Evolutionary conservation across 1,284 basidiomycete species (phyloP).

Genomic region (Ganoderma resinaceum): DNA sequence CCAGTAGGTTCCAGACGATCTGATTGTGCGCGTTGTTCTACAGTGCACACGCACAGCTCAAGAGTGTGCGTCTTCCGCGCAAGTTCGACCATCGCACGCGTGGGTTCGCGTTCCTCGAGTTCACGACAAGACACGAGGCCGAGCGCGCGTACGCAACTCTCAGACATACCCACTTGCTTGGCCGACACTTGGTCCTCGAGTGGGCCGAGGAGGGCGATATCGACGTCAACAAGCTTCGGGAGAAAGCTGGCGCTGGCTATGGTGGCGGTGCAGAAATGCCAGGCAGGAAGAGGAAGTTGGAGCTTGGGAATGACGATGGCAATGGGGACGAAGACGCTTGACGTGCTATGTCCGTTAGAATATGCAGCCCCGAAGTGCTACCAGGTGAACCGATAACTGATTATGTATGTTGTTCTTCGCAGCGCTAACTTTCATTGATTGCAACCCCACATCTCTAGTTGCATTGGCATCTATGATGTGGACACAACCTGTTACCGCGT

Average conservation of each 20-base stretch:
- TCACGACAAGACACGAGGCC: slow-evolving; percentile 86
- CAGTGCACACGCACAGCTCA: slow-evolving; percentile 90
- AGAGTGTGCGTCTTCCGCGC: slow-evolving; percentile 88
- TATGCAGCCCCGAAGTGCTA: not conserved
- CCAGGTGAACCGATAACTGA: not conserved
- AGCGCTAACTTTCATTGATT: not conserved
- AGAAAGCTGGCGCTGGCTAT: slow-evolving; percentile 81
- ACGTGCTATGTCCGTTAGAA: not conserved
- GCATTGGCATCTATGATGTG: too few relatives aligned
- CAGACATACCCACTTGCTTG: slow-evolving; percentile 94
- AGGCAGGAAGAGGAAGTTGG: slow-evolving; percentile 74
- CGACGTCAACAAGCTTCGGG: slow-evolving; percentile 77
- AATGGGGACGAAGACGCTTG: slow-evolving; percentile 29
- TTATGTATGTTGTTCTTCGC: not conserved
- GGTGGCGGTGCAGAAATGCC: slow-evolving; percentile 72
- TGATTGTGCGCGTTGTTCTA: not conserved
- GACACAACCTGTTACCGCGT: too few relatives aligned
- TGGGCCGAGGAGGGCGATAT: slow-evolving; percentile 86
- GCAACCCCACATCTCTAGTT: too few relatives aligned
- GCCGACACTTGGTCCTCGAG: slow-evolving; percentile 92
- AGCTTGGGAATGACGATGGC: slow-evolving; percentile 55
- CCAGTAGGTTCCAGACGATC: not conserved
- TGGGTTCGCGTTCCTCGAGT: slow-evolving; percentile 97
- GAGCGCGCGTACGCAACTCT: slow-evolving; percentile 86
- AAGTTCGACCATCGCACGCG: slow-evolving; percentile 87